Percentiles rank a stretch among this genome's conserved stretches.
Conservation (phyloP, 306 rosid species). For the Elaeagnus macrophylla region DNA sequence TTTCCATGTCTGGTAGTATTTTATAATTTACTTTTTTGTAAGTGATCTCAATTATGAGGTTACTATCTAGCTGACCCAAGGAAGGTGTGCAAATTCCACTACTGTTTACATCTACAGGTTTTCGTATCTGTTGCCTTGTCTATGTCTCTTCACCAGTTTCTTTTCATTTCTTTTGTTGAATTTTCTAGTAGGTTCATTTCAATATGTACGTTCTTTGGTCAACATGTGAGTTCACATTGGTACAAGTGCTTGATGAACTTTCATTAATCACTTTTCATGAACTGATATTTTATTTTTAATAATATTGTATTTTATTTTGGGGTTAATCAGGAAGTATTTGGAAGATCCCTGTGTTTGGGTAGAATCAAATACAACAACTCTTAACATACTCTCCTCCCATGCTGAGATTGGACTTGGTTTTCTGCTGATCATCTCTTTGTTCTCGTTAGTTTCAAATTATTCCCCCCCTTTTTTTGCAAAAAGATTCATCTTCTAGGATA, state of each 20-base stretch:
- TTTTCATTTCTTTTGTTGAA: too few species aligned
- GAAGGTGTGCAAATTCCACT: too few species aligned
- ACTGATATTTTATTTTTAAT: neutral
- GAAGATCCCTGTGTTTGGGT: conserved; percentile 94
- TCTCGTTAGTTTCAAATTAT: conserved; percentile 56
- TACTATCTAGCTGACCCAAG: too few species aligned
- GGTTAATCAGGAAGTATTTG: conserved; percentile 67
- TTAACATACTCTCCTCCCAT: conserved; percentile 79
- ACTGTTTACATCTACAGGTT: too few species aligned
- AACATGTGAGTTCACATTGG: too few species aligned
- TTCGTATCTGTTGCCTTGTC: too few species aligned
- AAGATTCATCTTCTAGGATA: conserved; percentile 1
- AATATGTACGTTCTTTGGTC: too few species aligned
- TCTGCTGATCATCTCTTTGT: conserved; percentile 60
- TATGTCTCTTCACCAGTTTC: too few species aligned
- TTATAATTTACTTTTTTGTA: too few species aligned
- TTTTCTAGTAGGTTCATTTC: too few species aligned
- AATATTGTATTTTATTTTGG: conserved; percentile 1
- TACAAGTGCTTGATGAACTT: neutral
- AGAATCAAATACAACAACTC: conserved; percentile 77
- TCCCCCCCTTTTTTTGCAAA: neutral
- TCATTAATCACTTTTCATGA: neutral
- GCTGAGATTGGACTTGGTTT: conserved; percentile 90
- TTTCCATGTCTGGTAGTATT: too few species aligned
- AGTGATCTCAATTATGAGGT: too few species aligned